Evolutionary conservation across 169 alveolate genomes (phyloP), one percentile per base, ranked within the genome.

Genomic region (Plasmodium cynomolgi): DNA sequence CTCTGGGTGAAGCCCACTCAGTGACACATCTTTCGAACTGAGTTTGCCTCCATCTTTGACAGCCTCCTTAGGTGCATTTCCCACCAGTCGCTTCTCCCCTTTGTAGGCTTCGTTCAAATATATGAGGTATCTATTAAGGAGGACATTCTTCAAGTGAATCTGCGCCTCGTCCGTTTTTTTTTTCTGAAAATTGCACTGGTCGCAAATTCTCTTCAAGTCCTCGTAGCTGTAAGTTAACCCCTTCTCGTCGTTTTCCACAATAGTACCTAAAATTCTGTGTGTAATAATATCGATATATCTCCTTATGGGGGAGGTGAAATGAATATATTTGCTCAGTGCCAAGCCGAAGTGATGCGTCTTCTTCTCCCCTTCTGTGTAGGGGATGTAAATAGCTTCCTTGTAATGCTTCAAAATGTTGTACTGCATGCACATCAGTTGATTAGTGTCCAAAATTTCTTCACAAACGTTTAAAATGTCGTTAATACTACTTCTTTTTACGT

Each of bases 231-330:
- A 84, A 34, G 47, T 23, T 44, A 54, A 41, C 23, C 88, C 56
- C 13, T 91, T 85, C 56, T 90, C 58, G 7, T 68, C 77, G n/a
- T 73, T 7, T 37, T 85, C 93, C 29, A 93, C 44, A 72, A 88
- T 54, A 41, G 31, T 85, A 58, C 84, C 84, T 92, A 98, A 98
- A 92, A 99, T 96, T 90, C 99, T 96, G 92, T 99, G 99, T 20
- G 99, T 99, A 62, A 98, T 93, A 37, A 99, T 97, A 97, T 99
- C 99, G 2, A 99, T 99, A 96, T 99, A 99, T 93, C 99, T 97
- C 96, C 99, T 98, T 81, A 99, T 99, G 2, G 99, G 99, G n/a
- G 99, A 98, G 8, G 99, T 99, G 96, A 99, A 99, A 95, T 99
- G 99, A 37, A 99, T 98, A 94, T 99, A 99, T 39, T 98, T 96